phyloP scores from a whole-genome alignment of 176 grass and related monocot genomes.

The Zoysia japonica region DNA sequence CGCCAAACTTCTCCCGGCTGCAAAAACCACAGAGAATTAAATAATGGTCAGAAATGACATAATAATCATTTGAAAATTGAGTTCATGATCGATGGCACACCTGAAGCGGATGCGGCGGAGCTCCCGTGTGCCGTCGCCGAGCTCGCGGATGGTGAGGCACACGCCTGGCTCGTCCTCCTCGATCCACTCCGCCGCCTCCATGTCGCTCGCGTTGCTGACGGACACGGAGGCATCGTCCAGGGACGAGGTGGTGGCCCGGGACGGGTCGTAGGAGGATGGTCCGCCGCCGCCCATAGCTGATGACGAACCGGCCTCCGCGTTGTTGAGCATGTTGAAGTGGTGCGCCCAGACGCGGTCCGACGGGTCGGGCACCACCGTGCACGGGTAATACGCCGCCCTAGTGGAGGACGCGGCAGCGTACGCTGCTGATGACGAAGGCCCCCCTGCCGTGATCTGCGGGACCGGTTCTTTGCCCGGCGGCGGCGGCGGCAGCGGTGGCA shows the following conservation, averaged over 20 bases:
- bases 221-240: constrained; percentile 91
- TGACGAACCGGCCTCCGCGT: constrained; percentile 37
- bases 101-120: constrained; percentile 92
- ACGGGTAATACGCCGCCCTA: constrained; percentile 56
- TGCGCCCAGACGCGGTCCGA: constrained; percentile 78
- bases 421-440: constrained; percentile 16
- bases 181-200: constrained; percentile 77
- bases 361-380: constrained; percentile 65
- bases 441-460: constrained; percentile 24
- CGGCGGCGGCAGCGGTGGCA: constrained; percentile 19
- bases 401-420: constrained; percentile 28
- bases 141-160: constrained; percentile 94
- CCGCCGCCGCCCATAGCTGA: constrained; percentile 8
- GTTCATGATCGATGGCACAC: constrained; percentile 7
- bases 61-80: background rate
- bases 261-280: constrained; percentile 52
- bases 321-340: constrained; percentile 62
- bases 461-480: constrained; percentile 48
- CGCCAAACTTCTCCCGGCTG: constrained; percentile 92
- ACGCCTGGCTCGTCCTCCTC: constrained; percentile 92
- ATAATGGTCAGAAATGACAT: background rate
- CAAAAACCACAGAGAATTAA: background rate
- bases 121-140: constrained; percentile 87
- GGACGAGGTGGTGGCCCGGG: constrained; percentile 78
- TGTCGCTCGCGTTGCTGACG: constrained; percentile 86